Evolutionary conservation across 2,329 filamentous ascomycete species (phyloP).

Genomic region (Sclerotinia glacialis): DNA sequence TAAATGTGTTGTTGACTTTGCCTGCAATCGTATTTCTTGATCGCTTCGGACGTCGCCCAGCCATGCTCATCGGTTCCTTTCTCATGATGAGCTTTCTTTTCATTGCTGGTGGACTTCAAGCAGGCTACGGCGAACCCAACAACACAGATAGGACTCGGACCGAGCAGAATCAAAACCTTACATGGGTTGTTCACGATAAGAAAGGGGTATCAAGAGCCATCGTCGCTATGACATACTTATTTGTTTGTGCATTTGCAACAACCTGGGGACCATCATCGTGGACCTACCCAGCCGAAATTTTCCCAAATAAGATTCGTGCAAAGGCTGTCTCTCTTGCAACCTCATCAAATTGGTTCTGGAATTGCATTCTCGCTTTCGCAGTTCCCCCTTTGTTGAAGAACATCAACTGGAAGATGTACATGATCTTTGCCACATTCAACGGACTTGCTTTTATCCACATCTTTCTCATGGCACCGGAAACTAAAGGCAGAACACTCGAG

Average conservation of each 20-base stretch:
- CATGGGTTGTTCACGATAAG: constrained; percentile 56
- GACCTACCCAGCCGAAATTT: constrained; percentile 66
- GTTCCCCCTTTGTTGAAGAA: constrained; percentile 51
- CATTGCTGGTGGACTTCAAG: constrained; percentile 61
- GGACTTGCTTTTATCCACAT: constrained; percentile 58
- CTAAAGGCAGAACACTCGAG: constrained; percentile 70
- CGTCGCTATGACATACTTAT: constrained; percentile 56
- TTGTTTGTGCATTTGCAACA: constrained; percentile 66
- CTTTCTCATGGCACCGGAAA: constrained; percentile 62
- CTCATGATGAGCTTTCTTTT: constrained; percentile 64
- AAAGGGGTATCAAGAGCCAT: constrained; percentile 41
- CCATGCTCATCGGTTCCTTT: constrained; percentile 59
- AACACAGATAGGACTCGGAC: constrained; percentile 40
- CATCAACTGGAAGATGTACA: constrained; percentile 54
- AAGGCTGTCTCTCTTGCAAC: constrained; percentile 73
- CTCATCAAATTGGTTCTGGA: constrained; percentile 72
- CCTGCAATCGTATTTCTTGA: constrained; percentile 75
- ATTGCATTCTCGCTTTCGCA: constrained; percentile 60
- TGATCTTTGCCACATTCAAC: constrained; percentile 74
- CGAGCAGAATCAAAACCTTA: constrained; percentile 47
- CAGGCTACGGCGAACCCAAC: constrained; percentile 54
- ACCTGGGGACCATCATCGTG: constrained; percentile 52
- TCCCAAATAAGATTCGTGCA: constrained; percentile 65
- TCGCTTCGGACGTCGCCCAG: constrained; percentile 67
- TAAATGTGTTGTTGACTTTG: constrained; percentile 76